Base-by-base conservation (phyloP, 2,329 filamentous ascomycete genomes). In the Hypoxylon sp. region DNA sequence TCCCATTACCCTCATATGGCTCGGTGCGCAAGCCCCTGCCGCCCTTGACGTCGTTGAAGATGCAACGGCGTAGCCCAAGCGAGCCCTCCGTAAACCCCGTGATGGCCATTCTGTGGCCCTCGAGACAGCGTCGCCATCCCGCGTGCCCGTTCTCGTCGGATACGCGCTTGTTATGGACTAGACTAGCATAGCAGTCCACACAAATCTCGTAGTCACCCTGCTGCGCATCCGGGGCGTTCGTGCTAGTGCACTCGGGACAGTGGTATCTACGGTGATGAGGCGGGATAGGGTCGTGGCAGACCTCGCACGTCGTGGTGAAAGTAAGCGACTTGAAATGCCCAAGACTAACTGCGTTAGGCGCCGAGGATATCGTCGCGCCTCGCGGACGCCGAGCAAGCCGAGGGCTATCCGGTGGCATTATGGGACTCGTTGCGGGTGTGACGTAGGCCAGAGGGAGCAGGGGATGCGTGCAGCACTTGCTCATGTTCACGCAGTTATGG, bases 191-290 rank as follows among this genome's bases (percentile, higher is more conserved):
- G 83, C 95, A 98, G 3, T 86, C 83, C 17, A 85, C 85, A 81
- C 95, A 98, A 53, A 97, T 88, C 73, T 98, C 93, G 79, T 96
- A 97, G 78, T 97, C 92, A n/a, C 94, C 94, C 0, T 81, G 80
- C 25, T 81, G 76, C 3, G 84, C 82, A 31, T 87, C 83, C 0
- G 82, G 74, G 22, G 76, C 69, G 2, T 85, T 79, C 2, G 84
- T 81, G 74, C 85, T 86, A 57, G 88, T 89, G 79, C 94, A 97
- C 57, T 85, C 82, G 54, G 89, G 90, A 80, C 95, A 98, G 81
- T 98, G 95, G 73, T 91, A 94, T 13, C 94, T 88, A 5, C 87
- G 88, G 57, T 89, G 85, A 0, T 85, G 87, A 0, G 93, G 90
- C 2, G 89, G 85, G 66, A 98, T 97, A 0, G 89, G 83, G 54